Percentiles rank a stretch among this genome's conserved stretches.
These are phyloP conservation scores for Furcasterigmium furcatum DNA, from an alignment of 2,329 filamentous ascomycete genomes.

Conservation along the genomic window DNA sequence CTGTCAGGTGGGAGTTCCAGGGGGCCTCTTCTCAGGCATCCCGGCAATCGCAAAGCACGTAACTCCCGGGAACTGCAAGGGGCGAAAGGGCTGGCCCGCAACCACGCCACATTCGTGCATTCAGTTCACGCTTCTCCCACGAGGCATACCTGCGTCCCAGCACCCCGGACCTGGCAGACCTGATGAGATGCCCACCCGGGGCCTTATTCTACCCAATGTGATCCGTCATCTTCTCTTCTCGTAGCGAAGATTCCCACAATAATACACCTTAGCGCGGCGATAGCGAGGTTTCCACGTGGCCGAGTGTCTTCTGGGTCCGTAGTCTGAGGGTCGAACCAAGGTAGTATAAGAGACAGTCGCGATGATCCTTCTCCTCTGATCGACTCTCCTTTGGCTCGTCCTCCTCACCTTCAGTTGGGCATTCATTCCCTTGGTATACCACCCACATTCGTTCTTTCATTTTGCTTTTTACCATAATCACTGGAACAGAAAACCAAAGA, in stretches of 20 bases:
- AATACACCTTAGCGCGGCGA: not conserved
- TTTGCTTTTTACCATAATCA: not conserved
- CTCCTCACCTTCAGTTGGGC: constrained; percentile 7
- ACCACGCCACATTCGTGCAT: not conserved
- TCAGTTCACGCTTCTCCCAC: not conserved
- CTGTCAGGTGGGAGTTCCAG: no score
- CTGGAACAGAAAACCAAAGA: constrained; percentile 1
- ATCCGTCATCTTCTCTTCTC: not conserved
- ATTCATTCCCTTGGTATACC: constrained; percentile 8
- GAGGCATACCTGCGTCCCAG: not conserved
- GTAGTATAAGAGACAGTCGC: constrained; percentile 2
- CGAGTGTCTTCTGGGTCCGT: not conserved
- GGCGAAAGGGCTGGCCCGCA: no score
- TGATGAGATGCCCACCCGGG: no score
- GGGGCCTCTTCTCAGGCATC: no score
- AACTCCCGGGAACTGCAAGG: no score
- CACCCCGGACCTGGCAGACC: not conserved
- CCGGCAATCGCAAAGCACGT: no score
- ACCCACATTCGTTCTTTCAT: constrained; percentile 3
- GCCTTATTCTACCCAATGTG: not conserved
- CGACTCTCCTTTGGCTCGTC: constrained; percentile 1
- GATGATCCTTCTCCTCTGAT: constrained; percentile 3
- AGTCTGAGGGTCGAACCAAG: no score
- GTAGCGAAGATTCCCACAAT: not conserved
- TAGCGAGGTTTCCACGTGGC: constrained; percentile 4